These are phyloP conservation scores for Aphanomyces astaci DNA, from an alignment of 352 stramenopile species.

Conservation along the genomic window DNA sequence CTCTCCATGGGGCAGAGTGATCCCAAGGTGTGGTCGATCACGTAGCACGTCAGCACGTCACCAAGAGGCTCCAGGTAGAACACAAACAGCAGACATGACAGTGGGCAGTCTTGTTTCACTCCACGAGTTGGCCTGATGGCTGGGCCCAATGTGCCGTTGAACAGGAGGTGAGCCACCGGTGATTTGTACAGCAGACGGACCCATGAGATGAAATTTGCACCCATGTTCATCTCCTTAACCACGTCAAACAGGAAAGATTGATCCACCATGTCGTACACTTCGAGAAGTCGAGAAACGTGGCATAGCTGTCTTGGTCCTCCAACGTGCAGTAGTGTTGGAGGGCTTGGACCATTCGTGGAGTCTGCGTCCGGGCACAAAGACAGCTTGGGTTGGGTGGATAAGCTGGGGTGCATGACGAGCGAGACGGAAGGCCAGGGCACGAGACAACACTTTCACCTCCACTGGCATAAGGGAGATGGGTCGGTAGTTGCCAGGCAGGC, in stretches of 20 bases:
- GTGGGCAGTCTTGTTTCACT: conserved; percentile 28
- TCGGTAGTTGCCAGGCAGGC: conserved; percentile 24
- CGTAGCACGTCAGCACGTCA: conserved; percentile 23
- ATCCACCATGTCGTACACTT: conserved; percentile 29
- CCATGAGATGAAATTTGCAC: conserved; percentile 12
- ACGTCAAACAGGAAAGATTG: conserved; percentile 24
- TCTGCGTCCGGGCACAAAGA: conserved; percentile 19
- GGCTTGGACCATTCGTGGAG: conserved; percentile 25
- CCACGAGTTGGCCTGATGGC: conserved; percentile 9
- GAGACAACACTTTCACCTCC: too few species aligned
- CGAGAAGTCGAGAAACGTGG: conserved; percentile 27
- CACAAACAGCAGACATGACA: conserved; percentile 25
- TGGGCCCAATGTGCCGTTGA: not conserved
- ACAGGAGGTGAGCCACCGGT: not conserved
- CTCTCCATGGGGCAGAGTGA: not conserved
- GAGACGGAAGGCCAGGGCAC: not conserved
- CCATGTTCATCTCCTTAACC: conserved; percentile 23
- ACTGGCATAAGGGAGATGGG: conserved; percentile 30
- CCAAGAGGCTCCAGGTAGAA: conserved; percentile 26
- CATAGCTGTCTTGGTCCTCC: conserved; percentile 2
- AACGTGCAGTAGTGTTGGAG: conserved; percentile 20
- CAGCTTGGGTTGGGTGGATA: conserved; percentile 26
- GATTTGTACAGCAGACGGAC: conserved; percentile 20
- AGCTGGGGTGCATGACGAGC: not conserved
- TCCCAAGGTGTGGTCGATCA: conserved; percentile 1